A percentile compares a stretch with the other conserved stretches of the same genome.
Evolutionary conservation across 495 filamentous ascomycete genomes (phyloP).

Genomic region (Mycothermus thermophilus): DNA sequence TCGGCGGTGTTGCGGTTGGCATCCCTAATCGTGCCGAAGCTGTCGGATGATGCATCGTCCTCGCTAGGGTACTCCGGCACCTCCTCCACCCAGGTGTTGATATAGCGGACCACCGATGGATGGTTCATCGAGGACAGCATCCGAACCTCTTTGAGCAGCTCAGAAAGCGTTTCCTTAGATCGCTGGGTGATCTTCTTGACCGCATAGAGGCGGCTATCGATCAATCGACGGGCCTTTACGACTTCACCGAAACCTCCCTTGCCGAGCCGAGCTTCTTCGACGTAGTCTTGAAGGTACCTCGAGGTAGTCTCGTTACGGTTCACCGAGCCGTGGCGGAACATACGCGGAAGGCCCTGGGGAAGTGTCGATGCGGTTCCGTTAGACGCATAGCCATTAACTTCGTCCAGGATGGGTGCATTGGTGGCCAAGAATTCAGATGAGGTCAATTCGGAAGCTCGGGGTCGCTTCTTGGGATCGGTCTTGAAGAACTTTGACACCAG

Average conservation of each 20-base stretch:
- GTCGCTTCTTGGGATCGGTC: slow-evolving; percentile 65
- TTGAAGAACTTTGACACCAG: slow-evolving; percentile 73
- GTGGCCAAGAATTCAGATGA: slow-evolving; percentile 73
- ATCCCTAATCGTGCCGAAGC: slow-evolving; percentile 16
- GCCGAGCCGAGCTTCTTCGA: slow-evolving; percentile 74
- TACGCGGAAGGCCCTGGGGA: slow-evolving; percentile 23
- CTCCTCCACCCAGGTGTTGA: slow-evolving; percentile 86
- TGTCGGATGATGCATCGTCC: slow-evolving; percentile 45
- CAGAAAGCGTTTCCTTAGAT: slow-evolving; percentile 62
- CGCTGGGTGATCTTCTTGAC: slow-evolving; percentile 90
- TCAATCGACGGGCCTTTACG: slow-evolving; percentile 87
- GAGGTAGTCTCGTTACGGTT: slow-evolving; percentile 37
- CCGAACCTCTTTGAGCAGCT: slow-evolving; percentile 83
- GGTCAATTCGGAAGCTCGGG: slow-evolving; percentile 77
- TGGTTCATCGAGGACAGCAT: slow-evolving; percentile 85
- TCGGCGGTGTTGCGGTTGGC: not conserved
- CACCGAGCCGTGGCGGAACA: slow-evolving; percentile 38
- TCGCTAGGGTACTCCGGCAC: slow-evolving; percentile 41
- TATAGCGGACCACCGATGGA: slow-evolving; percentile 91
- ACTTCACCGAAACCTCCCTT: slow-evolving; percentile 95
- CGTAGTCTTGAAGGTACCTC: slow-evolving; percentile 75
- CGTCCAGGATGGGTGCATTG: slow-evolving; percentile 40
- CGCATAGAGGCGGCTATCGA: slow-evolving; percentile 86
- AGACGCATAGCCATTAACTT: slow-evolving; percentile 21
- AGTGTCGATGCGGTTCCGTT: slow-evolving; percentile 27